Evolutionary conservation across 2,329 filamentous ascomycete genomes (phyloP), one percentile per base, ranked within the genome.

Genomic region (Fusarium sp.): DNA sequence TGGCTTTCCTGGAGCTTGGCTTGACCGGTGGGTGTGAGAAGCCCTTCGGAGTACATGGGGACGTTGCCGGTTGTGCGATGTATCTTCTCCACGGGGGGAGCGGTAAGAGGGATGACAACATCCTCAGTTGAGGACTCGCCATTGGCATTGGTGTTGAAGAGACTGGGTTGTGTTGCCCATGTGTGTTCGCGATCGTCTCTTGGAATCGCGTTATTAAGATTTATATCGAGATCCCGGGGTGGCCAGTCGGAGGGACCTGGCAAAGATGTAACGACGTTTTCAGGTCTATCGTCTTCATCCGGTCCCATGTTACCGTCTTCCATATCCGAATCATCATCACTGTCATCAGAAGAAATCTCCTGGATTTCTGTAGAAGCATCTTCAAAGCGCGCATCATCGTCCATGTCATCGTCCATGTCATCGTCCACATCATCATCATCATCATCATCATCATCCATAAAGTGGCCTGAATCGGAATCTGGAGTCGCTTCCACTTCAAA

Each of bases 1-100:
- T 59, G 27, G 11, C 25, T 7, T 0, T 3, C 7, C 33, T 82
- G 79, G 1, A 83, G 71, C 6, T 74, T 67, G 4, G 72, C 75
- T 48, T 80, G 74, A 62, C 84, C 81, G 0, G 76, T 79, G 0
- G 78, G 76, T 0, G 82, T 84, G 53, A 82, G 68, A 17, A 82
- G 72, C 2, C 73, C 77, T 23, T 77, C 75, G 17, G 76, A 77
- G 17, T 81, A 68, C 43, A 77, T 75, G 2, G 82, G 81, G 25
- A 80, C 67, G 29, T 72, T 74, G 18, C 69, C 66, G 1, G 75
- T 72, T 0, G 75, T 79, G 13, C 73, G 73, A 43, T 83, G 72
- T 18, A 84, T 65, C 3, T 67, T 66, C 58, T 84, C 81, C 2
- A 75, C 36, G 1, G 74, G 67, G 1, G 74, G 56, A 3, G 62